Conservation (phyloP, 2,329 filamentous ascomycete species). For the Atkinsonella hypoxylon region DNA sequence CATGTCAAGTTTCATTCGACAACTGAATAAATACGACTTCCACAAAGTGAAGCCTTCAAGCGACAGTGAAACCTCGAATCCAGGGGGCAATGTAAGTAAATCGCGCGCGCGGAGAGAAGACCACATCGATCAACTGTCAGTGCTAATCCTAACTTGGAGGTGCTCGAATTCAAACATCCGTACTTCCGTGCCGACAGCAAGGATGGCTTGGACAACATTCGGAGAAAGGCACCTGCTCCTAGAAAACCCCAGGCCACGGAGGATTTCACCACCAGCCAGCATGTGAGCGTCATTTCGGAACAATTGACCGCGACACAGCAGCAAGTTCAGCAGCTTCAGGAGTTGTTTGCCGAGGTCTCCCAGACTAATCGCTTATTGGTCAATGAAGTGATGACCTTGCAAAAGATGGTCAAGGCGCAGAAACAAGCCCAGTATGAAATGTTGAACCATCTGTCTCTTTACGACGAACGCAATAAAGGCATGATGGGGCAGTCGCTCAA, state of each 20-base stretch:
- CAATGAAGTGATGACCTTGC: conserved; percentile 47
- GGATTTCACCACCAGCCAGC: conserved; percentile 72
- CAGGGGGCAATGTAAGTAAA: conserved; percentile 24
- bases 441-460: conserved; percentile 41
- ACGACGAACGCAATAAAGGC: conserved; percentile 27
- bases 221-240: conserved; percentile 85
- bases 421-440: conserved; percentile 46
- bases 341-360: conserved; percentile 68
- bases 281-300: conserved; percentile 79
- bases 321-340: conserved; percentile 78
- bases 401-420: conserved; percentile 48
- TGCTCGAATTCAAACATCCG: conserved; percentile 81
- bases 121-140: background rate
- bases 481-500: conserved; percentile 21
- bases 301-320: conserved; percentile 84
- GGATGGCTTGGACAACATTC: conserved; percentile 91
- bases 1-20: conserved; percentile 91
- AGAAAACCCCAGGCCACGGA: conserved; percentile 57
- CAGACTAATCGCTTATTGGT: conserved; percentile 50
- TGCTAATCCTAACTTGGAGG: conserved; percentile 27
- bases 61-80: conserved; percentile 21
- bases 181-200: conserved; percentile 95
- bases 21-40: conserved; percentile 96
- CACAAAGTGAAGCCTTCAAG: conserved; percentile 70
- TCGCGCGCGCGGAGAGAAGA: conserved; percentile 6